phyloP scores from a whole-genome alignment of 768 basidiomycete species.

The Terana coerulea region DNA sequence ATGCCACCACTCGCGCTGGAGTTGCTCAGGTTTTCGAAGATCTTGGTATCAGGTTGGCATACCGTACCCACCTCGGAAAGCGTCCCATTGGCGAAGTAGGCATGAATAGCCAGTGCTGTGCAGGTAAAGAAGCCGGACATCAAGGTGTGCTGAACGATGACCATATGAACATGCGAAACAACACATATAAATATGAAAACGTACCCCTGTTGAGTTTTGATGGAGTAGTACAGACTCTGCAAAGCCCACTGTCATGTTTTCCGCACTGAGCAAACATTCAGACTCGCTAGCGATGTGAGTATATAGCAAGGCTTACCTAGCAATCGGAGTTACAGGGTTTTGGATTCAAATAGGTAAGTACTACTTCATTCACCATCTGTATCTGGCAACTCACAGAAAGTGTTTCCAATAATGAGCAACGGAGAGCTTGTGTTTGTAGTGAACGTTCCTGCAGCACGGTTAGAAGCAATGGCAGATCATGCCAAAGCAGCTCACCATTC shows the following conservation, averaged over 20 bases:
- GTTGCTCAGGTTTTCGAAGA: neutral
- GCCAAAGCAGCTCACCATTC: neutral
- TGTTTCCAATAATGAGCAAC: conserved; percentile 24
- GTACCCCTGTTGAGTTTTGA: conserved; percentile 13
- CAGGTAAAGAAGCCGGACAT: conserved; percentile 16
- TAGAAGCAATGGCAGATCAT: too few species aligned
- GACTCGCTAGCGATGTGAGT: neutral
- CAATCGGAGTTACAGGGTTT: conserved; percentile 16
- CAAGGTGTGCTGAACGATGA: conserved; percentile 13
- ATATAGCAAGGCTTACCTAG: neutral
- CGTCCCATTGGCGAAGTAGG: conserved; percentile 21
- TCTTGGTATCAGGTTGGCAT: conserved; percentile 17
- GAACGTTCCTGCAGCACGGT: conserved; percentile 4
- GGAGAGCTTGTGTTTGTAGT: conserved; percentile 24
- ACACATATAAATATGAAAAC: neutral
- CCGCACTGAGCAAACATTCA: neutral
- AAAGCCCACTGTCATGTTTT: conserved; percentile 1
- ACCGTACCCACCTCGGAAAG: conserved; percentile 20
- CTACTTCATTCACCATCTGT: too few species aligned
- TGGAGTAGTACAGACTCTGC: conserved; percentile 6
- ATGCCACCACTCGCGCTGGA: too few species aligned
- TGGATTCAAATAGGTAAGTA: neutral
- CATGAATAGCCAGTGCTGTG: conserved; percentile 18
- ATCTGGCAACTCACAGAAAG: conserved; percentile 3
- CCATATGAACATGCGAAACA: neutral